phyloP scores from a whole-genome alignment of 2,329 filamentous ascomycete genomes.

The Arthroderma sp. region DNA sequence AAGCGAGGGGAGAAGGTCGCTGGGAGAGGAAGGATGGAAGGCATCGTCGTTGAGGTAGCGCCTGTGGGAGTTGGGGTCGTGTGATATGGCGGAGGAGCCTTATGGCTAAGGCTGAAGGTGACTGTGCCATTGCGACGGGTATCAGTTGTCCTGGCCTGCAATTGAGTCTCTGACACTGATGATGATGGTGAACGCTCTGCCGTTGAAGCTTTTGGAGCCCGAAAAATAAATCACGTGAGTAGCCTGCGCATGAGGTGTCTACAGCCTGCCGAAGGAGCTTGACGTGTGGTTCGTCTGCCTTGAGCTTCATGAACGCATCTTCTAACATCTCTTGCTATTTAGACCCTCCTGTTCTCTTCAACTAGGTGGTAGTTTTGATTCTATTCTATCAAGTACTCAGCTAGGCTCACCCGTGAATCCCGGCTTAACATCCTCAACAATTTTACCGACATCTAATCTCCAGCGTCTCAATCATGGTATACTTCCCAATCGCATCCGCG shows the following conservation, averaged over 20 bases:
- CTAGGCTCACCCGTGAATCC: neutral
- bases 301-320: neutral
- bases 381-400: too few relatives aligned
- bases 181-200: too few relatives aligned
- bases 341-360: too few relatives aligned
- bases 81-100: slow-evolving; percentile 22
- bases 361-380: too few relatives aligned
- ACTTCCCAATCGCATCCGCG: neutral
- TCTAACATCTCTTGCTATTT: too few relatives aligned
- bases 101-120: slow-evolving; percentile 23
- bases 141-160: neutral
- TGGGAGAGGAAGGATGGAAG: slow-evolving; percentile 10
- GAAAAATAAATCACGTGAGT: slow-evolving; percentile 15
- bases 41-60: slow-evolving; percentile 13
- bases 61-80: slow-evolving; percentile 16
- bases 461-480: slow-evolving; percentile 6
- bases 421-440: neutral
- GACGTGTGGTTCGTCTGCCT: slow-evolving; percentile 19
- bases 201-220: neutral
- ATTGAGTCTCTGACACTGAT: too few relatives aligned
- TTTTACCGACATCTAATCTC: neutral
- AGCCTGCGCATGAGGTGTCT: slow-evolving; percentile 17
- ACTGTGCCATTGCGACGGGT: slow-evolving; percentile 13
- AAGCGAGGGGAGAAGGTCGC: slow-evolving; percentile 13
- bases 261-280: slow-evolving; percentile 21